Conservation (phyloP, 345 rosid species). For the Kandelia obovata region DNA sequence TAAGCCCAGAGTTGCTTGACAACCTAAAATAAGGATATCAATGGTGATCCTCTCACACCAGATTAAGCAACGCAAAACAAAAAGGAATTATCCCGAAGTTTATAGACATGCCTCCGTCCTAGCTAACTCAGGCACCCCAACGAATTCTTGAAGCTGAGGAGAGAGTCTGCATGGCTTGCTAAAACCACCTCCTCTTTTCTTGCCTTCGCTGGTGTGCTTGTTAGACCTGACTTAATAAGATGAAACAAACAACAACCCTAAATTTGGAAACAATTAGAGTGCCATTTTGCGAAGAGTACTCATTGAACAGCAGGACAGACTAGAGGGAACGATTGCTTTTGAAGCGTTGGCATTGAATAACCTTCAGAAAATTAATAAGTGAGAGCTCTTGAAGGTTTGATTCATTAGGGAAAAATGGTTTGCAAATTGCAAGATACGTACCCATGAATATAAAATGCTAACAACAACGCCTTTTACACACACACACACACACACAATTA, state of each 20-base stretch:
- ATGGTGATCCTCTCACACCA: background rate
- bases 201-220: constrained; percentile 26
- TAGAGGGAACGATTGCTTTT: background rate
- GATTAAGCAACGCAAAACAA: constrained; percentile 7
- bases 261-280: background rate
- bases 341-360: background rate
- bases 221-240: constrained; percentile 31
- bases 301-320: too few relatives aligned
- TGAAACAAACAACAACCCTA: background rate
- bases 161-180: constrained; percentile 42
- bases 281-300: background rate
- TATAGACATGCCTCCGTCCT: constrained; percentile 37
- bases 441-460: background rate
- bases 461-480: background rate
- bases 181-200: constrained; percentile 49
- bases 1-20: constrained; percentile 57
- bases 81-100: background rate
- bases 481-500: too few relatives aligned
- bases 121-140: constrained; percentile 35
- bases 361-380: background rate
- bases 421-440: background rate
- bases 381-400: background rate
- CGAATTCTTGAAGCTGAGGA: constrained; percentile 39
- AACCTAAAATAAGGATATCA: constrained; percentile 27
- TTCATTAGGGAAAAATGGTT: background rate